These are phyloP conservation scores for Quercus cerris DNA, from an alignment of 306 rosid genomes.

Conservation along the genomic window DNA sequence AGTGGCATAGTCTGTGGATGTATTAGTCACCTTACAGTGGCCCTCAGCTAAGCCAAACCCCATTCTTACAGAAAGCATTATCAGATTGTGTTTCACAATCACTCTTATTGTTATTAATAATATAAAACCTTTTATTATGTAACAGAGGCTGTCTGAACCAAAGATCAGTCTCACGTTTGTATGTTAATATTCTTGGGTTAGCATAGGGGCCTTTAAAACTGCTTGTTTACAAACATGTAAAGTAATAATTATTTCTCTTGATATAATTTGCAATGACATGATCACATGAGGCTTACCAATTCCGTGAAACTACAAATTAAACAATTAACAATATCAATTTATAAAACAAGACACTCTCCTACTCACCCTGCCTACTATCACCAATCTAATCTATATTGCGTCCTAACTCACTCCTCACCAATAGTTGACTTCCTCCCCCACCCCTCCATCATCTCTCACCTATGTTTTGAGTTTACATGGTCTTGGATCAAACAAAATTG, in stretches of 20 bases:
- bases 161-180: slow-evolving; percentile 2
- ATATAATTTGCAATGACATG: no score
- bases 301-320: no score
- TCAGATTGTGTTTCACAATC: neutral
- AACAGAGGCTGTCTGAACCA: neutral
- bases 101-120: slow-evolving; percentile 10
- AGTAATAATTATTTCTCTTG: neutral
- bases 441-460: no score
- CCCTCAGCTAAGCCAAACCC: neutral
- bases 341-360: no score
- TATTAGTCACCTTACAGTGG: neutral
- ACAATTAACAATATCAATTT: no score
- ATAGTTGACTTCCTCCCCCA: no score
- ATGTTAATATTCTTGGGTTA: neutral
- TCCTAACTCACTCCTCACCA: no score
- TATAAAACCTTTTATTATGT: neutral
- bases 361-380: no score
- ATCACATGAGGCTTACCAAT: no score
- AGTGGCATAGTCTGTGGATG: slow-evolving; percentile 23
- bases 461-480: no score
- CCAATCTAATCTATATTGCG: no score
- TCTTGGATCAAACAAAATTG: no score
- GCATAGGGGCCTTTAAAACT: neutral
- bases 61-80: neutral
- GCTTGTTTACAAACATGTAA: neutral